phyloP scores from a whole-genome alignment of 371 early-diverging fungal species.

The Apophysomyces sp. region DNA sequence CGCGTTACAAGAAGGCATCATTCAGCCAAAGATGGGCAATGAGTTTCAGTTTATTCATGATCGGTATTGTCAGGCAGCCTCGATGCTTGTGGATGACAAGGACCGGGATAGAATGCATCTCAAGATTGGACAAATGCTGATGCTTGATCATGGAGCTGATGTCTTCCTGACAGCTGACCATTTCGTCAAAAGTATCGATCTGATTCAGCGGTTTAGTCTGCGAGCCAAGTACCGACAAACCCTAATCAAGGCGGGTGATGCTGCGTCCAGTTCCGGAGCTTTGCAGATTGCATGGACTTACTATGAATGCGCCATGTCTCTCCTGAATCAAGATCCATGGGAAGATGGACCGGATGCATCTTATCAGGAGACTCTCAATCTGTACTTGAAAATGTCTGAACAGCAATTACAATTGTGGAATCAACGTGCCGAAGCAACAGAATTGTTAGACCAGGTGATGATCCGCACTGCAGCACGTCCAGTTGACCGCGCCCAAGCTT shows the following conservation, averaged over 20 bases:
- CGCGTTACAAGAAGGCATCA: slow-evolving; percentile 38
- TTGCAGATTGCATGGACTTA: slow-evolving; percentile 24
- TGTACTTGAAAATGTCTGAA: slow-evolving; percentile 34
- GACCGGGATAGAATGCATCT: slow-evolving; percentile 36
- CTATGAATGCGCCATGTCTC: slow-evolving; percentile 27
- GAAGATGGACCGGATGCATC: slow-evolving; percentile 24
- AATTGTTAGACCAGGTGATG: slow-evolving; percentile 25
- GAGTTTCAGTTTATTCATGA: slow-evolving; percentile 44
- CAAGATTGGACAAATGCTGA: slow-evolving; percentile 37
- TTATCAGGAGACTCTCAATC: slow-evolving; percentile 34
- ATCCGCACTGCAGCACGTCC: slow-evolving; percentile 24
- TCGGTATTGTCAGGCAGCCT: slow-evolving; percentile 42
- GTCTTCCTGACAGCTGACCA: slow-evolving; percentile 40
- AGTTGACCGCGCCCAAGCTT: slow-evolving; percentile 33
- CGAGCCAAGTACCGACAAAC: slow-evolving; percentile 28
- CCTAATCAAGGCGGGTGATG: slow-evolving; percentile 32
- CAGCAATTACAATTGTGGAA: slow-evolving; percentile 18
- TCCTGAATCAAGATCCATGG: slow-evolving; percentile 29
- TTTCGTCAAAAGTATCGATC: slow-evolving; percentile 32
- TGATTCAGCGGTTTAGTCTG: slow-evolving; percentile 17
- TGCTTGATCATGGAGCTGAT: slow-evolving; percentile 24
- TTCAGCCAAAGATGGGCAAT: slow-evolving; percentile 31
- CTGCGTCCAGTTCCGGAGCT: slow-evolving; percentile 37
- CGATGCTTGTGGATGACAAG: slow-evolving; percentile 27
- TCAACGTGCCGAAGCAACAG: slow-evolving; percentile 11